Evolutionary conservation across 1,139 yeast genomes (phyloP), one percentile per base, ranked within the genome.

Genomic region (Candida frijolesensis): DNA sequence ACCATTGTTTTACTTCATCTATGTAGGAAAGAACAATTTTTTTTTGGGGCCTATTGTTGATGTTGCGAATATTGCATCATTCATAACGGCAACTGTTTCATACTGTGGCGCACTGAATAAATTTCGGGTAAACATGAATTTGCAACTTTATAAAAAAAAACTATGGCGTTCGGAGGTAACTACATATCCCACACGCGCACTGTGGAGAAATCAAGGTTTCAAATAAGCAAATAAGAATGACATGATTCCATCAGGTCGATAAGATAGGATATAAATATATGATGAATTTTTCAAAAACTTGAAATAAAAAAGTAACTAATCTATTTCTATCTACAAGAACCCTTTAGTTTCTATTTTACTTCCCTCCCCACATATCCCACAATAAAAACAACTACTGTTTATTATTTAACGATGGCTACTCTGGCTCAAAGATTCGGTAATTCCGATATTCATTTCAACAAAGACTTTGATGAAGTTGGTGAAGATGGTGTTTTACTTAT

Each of bases 381-480:
- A 37, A 10, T 4, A 19, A 19, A 5, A 37, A 37, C 15, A 18
- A 37, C 25, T 8, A 29, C 22, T 19, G 4, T 19, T 19, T 19
- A 19, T 11, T 11, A 14, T 22, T 22, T 27, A 14, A 48, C 22
- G 9, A 51, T 51, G 51, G 45, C 50, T 39, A 38, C 15, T 25
- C 15, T 25, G 14, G 4, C 30, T 11, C 49, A 54, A 50, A 59
- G 59, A 54, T 70, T 66, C 54, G 75, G 76, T 39, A 71, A 73
- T 58, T 68, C 64, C 57, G 80, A 75, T 60, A 74, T 71, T 51
- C 80, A 75, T 59, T 75, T 67, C 54, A 67, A 64, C 49, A 60
- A 68, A 35, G 74, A 70, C n/a, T 65, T 68, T 42, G 79, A 74
- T 54, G 78, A 72, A 54, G 64, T 72, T 38, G 70, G 63, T 43